A percentile compares a stretch with the other conserved stretches of the same genome.
Evolutionary conservation across 495 filamentous ascomycete genomes (phyloP).

Genomic region (Penicillium bovifimosum): DNA sequence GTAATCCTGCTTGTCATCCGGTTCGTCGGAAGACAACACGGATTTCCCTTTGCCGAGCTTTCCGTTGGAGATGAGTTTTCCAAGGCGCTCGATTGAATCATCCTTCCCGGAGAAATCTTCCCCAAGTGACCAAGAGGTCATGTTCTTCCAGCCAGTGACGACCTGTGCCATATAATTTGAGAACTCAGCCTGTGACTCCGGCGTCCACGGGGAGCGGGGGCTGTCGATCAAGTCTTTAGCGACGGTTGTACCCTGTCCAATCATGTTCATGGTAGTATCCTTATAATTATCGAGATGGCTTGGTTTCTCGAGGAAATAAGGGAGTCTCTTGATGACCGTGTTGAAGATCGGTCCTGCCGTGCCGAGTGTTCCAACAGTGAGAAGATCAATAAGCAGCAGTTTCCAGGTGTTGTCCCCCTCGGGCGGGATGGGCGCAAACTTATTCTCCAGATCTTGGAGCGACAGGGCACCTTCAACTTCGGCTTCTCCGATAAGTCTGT

Average conservation of each 20-base stretch:
- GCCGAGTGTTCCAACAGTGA: conserved; percentile 10
- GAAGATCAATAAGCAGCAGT: not conserved
- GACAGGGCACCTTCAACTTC: not conserved
- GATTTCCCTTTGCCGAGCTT: not conserved
- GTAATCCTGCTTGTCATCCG: not conserved
- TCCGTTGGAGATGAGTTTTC: not conserved
- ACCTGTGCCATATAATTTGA: conserved; percentile 16
- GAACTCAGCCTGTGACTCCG: conserved; percentile 14
- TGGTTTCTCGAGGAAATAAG: not conserved
- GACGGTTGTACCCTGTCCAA: not conserved
- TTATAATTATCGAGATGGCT: not conserved
- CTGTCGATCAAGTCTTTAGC: not conserved
- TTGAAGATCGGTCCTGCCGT: not conserved
- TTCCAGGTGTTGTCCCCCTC: conserved; percentile 16
- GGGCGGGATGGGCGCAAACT: conserved; percentile 26
- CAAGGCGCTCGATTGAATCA: not conserved
- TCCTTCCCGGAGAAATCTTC: not conserved
- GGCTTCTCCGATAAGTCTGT: conserved; percentile 2
- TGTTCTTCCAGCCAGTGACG: conserved; percentile 13
- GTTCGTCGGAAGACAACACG: not conserved
- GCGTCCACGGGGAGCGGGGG: not conserved
- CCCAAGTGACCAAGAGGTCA: not conserved
- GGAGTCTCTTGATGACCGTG: not conserved
- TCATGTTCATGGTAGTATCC: not conserved
- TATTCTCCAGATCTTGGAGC: conserved; percentile 22